A percentile compares a stretch with the other conserved stretches of the same genome.
These are phyloP conservation scores for Chenopodium formosanum DNA, from an alignment of 148 eudicot genomes.

Conservation along the genomic window DNA sequence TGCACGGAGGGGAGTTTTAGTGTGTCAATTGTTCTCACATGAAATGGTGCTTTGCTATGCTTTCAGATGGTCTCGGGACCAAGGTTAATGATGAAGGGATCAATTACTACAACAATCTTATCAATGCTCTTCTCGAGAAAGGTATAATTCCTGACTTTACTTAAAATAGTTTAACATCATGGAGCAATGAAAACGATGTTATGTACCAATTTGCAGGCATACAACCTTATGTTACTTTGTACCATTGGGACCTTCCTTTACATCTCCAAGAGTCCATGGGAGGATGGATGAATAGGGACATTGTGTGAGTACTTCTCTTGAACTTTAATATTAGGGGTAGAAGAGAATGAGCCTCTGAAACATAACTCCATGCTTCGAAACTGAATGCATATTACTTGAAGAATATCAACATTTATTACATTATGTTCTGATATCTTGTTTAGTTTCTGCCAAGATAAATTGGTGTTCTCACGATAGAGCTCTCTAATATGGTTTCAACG, in stretches of 20 bases:
- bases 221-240: slow-evolving; percentile 66
- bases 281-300: slow-evolving; percentile 67
- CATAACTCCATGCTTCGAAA: neutral
- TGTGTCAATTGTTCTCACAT: neutral
- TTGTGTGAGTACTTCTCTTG: slow-evolving; percentile 50
- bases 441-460: slow-evolving; percentile 6
- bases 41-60: slow-evolving; percentile 20
- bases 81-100: slow-evolving; percentile 70
- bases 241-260: slow-evolving; percentile 90
- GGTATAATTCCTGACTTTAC: slow-evolving; percentile 37
- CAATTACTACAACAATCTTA: slow-evolving; percentile 65
- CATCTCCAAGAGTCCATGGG: slow-evolving; percentile 69
- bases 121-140: slow-evolving; percentile 59
- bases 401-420: neutral
- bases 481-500: slow-evolving; percentile 25
- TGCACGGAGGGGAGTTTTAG: too few species aligned
- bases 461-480: slow-evolving; percentile 10
- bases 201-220: slow-evolving; percentile 52
- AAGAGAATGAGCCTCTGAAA: neutral
- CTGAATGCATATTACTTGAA: neutral
- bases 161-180: neutral
- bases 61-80: slow-evolving; percentile 77
- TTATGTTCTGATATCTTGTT: neutral
- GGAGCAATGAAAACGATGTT: neutral
- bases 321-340: slow-evolving; percentile 2